Base-by-base conservation (phyloP, 306 rosid species). In the Prunus dulcis region DNA sequence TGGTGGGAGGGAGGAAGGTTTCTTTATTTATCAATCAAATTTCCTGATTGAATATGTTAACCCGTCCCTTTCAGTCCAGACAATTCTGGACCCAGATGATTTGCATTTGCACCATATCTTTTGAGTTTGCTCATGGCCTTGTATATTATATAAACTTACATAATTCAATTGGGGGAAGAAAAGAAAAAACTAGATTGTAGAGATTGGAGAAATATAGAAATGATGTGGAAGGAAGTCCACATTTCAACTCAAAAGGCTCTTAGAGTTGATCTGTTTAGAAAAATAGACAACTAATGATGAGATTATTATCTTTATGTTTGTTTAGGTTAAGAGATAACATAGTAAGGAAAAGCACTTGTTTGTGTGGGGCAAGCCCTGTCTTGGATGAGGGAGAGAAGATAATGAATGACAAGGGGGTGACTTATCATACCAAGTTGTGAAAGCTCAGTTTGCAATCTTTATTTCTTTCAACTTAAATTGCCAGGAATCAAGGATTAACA, bases 1-100 rank as follows among this genome's bases (percentile, higher is more conserved):
- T 7, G 43, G 43, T 34, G 41, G 41, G 41, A 34, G 41, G 8
- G 38, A 32, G 6, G 38, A 6, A 6, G 41, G 41, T 5, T 34
- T 34, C 8, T 34, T 34, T 34, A 34, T 38, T 55, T 56, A n/a
- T 45, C 55, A 64, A 51, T 68, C 45, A 46, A 11, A 49, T 62
- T 27, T 9, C 19, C 9, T 2, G 25, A 20, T 69, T 77, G 63
- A 64, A 13, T 23, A 22, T 4, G 69, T 32, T 73, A 52, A 73
- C 30, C 60, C 62, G 85, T 73, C 79, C 23, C 70, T 82, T 82
- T 82, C 73, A 62, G 53, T 62, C 68, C 64, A 51, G 73, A 82
- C 85, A 73, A 22, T 43, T 72, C 15, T 67, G 67, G 76, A 67
- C 74, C 82, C 60, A 28, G 50, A 23, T 11, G 73, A 41, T 50